Evolutionary conservation across 1,284 basidiomycete species (phyloP).

Genomic region (Irpex rosettiformis): DNA sequence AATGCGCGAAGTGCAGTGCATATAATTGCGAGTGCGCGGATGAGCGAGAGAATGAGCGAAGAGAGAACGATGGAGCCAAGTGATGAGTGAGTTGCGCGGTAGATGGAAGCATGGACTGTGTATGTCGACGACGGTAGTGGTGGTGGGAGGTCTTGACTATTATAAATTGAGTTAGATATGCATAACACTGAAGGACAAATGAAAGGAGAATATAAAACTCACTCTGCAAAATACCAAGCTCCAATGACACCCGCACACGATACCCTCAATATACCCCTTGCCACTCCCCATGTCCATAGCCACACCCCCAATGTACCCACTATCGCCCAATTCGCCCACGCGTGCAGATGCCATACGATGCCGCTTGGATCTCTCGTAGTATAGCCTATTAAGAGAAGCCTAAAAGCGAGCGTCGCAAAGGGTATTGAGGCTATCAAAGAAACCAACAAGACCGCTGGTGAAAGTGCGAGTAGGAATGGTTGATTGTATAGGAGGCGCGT

Average conservation of each 20-base stretch:
- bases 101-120: constrained; percentile 74
- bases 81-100: constrained; percentile 77
- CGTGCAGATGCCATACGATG: constrained; percentile 70
- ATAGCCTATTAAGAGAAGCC: constrained; percentile 75
- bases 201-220: constrained; percentile 23
- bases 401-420: constrained; percentile 81
- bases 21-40: constrained; percentile 53
- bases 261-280: constrained; percentile 77
- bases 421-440: constrained; percentile 78
- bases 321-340: constrained; percentile 86
- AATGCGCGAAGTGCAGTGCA: constrained; percentile 49
- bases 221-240: constrained; percentile 91
- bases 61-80: constrained; percentile 79
- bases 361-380: constrained; percentile 31
- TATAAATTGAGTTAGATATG: constrained; percentile 2
- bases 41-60: constrained; percentile 70
- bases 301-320: constrained; percentile 66
- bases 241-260: constrained; percentile 83
- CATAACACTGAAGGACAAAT: neutral
- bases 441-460: constrained; percentile 72
- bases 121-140: constrained; percentile 60
- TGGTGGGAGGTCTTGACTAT: constrained; percentile 45
- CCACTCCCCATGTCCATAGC: constrained; percentile 91
- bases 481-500: constrained; percentile 76
- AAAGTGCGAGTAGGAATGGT: constrained; percentile 79